Evolutionary conservation across 2,329 filamentous ascomycete genomes (phyloP), one percentile per base, ranked within the genome.

Genomic region (Fusarium globosum): DNA sequence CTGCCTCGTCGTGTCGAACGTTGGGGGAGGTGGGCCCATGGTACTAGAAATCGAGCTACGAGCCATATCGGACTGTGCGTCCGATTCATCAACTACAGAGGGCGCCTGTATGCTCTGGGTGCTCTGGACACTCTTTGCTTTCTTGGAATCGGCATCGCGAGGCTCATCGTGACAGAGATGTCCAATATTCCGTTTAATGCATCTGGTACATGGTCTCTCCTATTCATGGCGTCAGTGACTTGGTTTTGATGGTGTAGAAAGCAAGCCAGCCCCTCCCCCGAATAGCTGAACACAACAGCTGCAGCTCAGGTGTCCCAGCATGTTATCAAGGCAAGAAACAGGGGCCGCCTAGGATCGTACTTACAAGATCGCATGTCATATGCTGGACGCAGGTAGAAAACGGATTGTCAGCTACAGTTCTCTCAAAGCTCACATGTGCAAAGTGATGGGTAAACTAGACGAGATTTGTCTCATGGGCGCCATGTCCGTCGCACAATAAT

Each of bases 151-250:
- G 76, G 91, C 87, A 80, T 99, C 96, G 83, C 96, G 92, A 76
- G 95, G 96, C 84, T 98, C 96, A 84, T 99, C 96, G 86, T 98
- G 96, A 84, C 96, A 99, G 76, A 99, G 89, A 84, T 99, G 96
- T 79, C 96, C 96, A 83, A 99, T 99, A 85, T 97, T 97, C 80
- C 96, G 92, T 86, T 98, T 99, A 85, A 98, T 94, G 87, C 96
- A 99, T 85, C 96, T 91, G 79, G 94, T 96, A 89, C 96, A 99
- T 80, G 96, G 96, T 82, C 96, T 92, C 86, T 97, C 94, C 94
- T 97, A 83, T 76, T 62, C 69, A 76, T 67, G 65, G 53, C 65
- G 74, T 82, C 71, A 82, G 80, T 74, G 73, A 59, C 68, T 67
- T 69, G 46, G 49, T 55, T 57, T 60, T 38, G 28, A 68, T 15